These are phyloP conservation scores for Hordeum pubiflorum DNA, from an alignment of 202 grass and related monocot species.

Conservation along the genomic window DNA sequence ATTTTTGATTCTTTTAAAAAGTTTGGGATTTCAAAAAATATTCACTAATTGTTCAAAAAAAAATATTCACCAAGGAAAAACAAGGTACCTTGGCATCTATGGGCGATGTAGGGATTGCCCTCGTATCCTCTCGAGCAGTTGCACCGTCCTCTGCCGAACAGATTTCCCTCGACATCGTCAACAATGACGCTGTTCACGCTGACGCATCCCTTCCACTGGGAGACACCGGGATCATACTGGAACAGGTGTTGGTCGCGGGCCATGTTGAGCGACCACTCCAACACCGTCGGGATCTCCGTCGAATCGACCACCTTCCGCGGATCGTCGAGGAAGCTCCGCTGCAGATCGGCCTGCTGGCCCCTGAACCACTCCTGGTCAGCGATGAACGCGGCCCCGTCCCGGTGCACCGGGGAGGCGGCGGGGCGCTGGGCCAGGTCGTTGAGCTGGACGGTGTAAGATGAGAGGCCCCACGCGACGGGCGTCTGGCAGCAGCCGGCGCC, in stretches of 20 bases:
- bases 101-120: background rate
- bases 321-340: background rate
- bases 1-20: too few relatives aligned
- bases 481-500: background rate
- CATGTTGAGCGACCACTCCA: background rate
- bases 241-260: background rate
- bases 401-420: background rate
- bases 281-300: background rate
- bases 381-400: background rate
- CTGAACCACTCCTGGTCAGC: background rate
- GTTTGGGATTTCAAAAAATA: too few relatives aligned
- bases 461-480: background rate
- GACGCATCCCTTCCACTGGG: background rate
- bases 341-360: background rate
- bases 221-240: background rate
- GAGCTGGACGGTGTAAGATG: background rate
- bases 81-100: slow-evolving; percentile 14
- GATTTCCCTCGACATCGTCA: background rate
- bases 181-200: background rate
- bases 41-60: too few relatives aligned
- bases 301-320: background rate
- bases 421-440: background rate
- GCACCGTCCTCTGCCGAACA: background rate
- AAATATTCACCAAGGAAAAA: too few relatives aligned
- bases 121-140: slow-evolving; percentile 5